Evolutionary conservation across 2,329 filamentous ascomycete genomes (phyloP), one percentile per base, ranked within the genome.

Genomic region (Shiraia bambusicola): DNA sequence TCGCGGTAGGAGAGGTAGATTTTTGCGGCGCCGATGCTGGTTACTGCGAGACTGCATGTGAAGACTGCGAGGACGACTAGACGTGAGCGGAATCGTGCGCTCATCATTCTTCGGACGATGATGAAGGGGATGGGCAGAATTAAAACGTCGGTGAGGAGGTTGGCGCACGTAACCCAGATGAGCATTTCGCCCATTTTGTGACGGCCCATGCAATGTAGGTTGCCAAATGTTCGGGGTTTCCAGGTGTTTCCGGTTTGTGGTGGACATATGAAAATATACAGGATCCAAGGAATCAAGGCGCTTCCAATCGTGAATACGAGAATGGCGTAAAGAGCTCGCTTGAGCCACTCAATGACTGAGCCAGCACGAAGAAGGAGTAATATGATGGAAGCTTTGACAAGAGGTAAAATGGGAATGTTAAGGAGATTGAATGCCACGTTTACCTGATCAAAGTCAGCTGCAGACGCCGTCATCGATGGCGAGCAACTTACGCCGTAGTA

Each of bases 91-190:
- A 70, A 39, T 2, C 66, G 65, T 11, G 67, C 64, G 37, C 67
- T 69, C 64, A 69, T 67, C 64, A 71, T 65, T 40, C 64, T 58
- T 34, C 67, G 54, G 19, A 69, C 68, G 26, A 71, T 67, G 29
- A 70, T 67, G 42, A 69, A 69, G 1, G 68, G 68, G 31, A 71
- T 71, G 1, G 68, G 68, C 12, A 71, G 66, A 28, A 71, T 69
- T 38, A 71, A 54, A 11, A 69, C 47, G 42, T 71, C 68, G 38
- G 68, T 71, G 19, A 71, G 55, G 13, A 71, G 59, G 36, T 70
- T 71, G 35, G 67, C 66, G 49, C 67, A 69, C n/a, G 67, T 70
- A 25, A 67, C 58, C 60, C 67, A 69, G 30, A 69, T 66, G 40
- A 65, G 45, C 58, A 71, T 63, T 28, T 68, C 59, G 29, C 68